A percentile compares a stretch with the other conserved stretches of the same genome.
These are phyloP conservation scores for Bimuria novae-zelandiae DNA, from an alignment of 2,329 filamentous ascomycete species.

Conservation along the genomic window DNA sequence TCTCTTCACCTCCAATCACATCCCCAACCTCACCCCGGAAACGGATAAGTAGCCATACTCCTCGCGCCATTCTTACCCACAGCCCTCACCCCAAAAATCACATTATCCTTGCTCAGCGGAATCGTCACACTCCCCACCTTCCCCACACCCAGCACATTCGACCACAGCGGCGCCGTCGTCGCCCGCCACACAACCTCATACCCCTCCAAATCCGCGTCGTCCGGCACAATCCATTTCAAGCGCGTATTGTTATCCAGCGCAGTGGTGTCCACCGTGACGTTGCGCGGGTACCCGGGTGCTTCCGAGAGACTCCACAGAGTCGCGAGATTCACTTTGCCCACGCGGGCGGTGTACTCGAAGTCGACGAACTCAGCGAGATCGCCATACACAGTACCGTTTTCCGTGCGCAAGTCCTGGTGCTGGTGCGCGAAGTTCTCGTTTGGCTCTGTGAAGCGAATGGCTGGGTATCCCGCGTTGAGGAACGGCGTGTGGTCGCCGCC, in stretches of 20 bases:
- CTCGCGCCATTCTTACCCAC: conserved; percentile 57
- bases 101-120: conserved; percentile 61
- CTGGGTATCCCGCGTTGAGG: conserved; percentile 60
- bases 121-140: conserved; percentile 53
- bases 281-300: conserved; percentile 55
- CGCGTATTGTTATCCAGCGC: conserved; percentile 56
- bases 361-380: conserved; percentile 63
- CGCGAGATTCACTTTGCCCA: conserved; percentile 60
- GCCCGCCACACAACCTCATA: conserved; percentile 64
- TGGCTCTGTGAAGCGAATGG: conserved; percentile 62
- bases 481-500: conserved; percentile 63
- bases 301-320: conserved; percentile 60
- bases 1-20: background rate
- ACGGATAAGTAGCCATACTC: conserved; percentile 54
- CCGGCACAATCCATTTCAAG: conserved; percentile 54
- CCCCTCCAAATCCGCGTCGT: conserved; percentile 48
- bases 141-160: conserved; percentile 55
- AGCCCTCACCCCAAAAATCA: conserved; percentile 60
- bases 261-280: conserved; percentile 56
- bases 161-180: conserved; percentile 57
- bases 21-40: conserved; percentile 30
- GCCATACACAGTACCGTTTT: conserved; percentile 59
- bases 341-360: conserved; percentile 58
- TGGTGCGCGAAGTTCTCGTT: conserved; percentile 63
- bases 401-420: conserved; percentile 59